phyloP scores from a whole-genome alignment of 495 filamentous ascomycete genomes.

The Pseudotulostoma volvatum region DNA sequence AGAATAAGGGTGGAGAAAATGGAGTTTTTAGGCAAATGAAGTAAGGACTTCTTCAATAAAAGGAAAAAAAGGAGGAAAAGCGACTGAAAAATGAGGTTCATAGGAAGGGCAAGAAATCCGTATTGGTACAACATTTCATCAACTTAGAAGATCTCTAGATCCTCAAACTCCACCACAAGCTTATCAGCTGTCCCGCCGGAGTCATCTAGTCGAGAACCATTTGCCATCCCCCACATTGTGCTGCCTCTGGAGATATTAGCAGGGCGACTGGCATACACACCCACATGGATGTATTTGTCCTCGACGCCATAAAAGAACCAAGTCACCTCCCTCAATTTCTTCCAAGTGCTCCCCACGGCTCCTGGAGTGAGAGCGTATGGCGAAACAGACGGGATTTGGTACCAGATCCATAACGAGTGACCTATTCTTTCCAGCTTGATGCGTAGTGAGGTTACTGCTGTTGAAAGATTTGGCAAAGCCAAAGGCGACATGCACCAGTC shows the following conservation, averaged over 20 bases:
- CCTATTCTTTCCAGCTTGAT: constrained; percentile 44
- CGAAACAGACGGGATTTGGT: constrained; percentile 26
- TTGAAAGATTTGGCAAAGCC: constrained; percentile 7
- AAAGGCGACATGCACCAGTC: constrained; percentile 41
- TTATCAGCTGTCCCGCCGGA: constrained; percentile 20
- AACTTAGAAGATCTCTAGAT: constrained; percentile 36
- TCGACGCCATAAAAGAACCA: constrained; percentile 47
- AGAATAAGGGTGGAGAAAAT: too few relatives aligned
- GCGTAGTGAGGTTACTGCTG: constrained; percentile 26
- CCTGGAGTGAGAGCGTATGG: constrained; percentile 23
- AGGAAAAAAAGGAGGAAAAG: too few relatives aligned
- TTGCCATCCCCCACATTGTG: constrained; percentile 30
- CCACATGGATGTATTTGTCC: constrained; percentile 40
- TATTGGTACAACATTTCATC: too few relatives aligned
- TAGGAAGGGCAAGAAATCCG: too few relatives aligned
- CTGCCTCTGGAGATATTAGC: constrained; percentile 18
- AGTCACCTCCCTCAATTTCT: constrained; percentile 41
- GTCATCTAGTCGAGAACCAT: constrained; percentile 18
- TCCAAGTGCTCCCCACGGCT: constrained; percentile 32
- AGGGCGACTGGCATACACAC: constrained; percentile 40
- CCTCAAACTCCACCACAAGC: constrained; percentile 40
- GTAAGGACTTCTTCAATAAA: too few relatives aligned
- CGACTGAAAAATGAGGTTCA: too few relatives aligned
- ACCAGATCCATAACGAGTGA: constrained; percentile 41
- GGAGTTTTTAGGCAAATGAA: too few relatives aligned